Conservation (phyloP, 2,329 filamentous ascomycete species). For the Scytalidium lignicola region DNA sequence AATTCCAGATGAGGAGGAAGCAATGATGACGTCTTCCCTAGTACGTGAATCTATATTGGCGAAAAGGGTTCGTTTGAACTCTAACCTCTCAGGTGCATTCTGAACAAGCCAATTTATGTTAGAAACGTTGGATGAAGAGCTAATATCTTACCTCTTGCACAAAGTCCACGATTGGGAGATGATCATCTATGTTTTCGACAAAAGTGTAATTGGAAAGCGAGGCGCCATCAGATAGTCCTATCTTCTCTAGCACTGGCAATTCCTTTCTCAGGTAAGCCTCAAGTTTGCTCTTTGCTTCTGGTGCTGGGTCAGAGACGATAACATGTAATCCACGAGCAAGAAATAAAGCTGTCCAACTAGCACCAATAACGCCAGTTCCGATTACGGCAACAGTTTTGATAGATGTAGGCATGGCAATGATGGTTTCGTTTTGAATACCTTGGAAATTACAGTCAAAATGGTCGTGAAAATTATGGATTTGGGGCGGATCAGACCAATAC, state of each 20-base stretch:
- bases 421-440: too few species aligned
- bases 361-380: constrained; percentile 34
- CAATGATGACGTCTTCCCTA: constrained; percentile 31
- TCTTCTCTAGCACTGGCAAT: constrained; percentile 12
- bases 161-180: constrained; percentile 24
- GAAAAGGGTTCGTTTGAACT: constrained; percentile 34
- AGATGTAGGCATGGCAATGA: constrained; percentile 3
- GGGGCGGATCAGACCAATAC: too few species aligned
- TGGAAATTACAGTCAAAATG: too few species aligned
- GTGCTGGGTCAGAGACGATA: constrained; percentile 35
- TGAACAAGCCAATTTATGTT: neutral
- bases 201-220: neutral
- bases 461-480: too few species aligned
- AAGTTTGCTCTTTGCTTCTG: constrained; percentile 26
- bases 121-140: neutral
- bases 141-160: constrained; percentile 27
- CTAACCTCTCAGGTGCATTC: constrained; percentile 35
- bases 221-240: neutral
- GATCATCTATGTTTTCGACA: constrained; percentile 9
- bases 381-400: constrained; percentile 20
- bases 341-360: constrained; percentile 37
- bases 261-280: constrained; percentile 1
- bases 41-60: constrained; percentile 28
- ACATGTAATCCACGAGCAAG: constrained; percentile 33
- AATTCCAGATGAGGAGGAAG: constrained; percentile 34